These are phyloP conservation scores for Strobilomyces dryophilus DNA, from an alignment of 768 basidiomycete species.

Conservation along the genomic window DNA sequence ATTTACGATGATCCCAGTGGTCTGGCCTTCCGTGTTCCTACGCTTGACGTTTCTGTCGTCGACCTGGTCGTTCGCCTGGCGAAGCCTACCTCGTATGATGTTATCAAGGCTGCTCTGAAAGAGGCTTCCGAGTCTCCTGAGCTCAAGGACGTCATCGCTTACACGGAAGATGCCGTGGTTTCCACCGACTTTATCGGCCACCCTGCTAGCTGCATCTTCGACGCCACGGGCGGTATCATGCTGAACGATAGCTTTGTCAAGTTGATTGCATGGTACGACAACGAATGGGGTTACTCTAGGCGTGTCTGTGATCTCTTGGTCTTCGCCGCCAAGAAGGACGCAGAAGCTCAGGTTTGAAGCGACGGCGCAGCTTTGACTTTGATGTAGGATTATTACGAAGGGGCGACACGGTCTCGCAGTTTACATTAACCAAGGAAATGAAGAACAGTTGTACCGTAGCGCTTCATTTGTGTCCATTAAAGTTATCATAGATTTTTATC, in stretches of 20 bases:
- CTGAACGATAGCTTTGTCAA: slow-evolving; percentile 94
- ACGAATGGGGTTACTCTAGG: slow-evolving; percentile 92
- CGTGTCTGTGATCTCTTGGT: slow-evolving; percentile 89
- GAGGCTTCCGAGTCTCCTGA: slow-evolving; percentile 60
- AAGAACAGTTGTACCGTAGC: slow-evolving; percentile 13
- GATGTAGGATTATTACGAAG: slow-evolving; percentile 18
- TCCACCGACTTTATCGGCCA: slow-evolving; percentile 90
- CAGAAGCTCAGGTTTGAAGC: slow-evolving; percentile 20
- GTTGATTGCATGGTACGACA: slow-evolving; percentile 94
- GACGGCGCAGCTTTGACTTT: neutral
- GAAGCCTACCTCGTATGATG: slow-evolving; percentile 80
- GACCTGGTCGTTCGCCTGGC: slow-evolving; percentile 93
- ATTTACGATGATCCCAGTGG: slow-evolving; percentile 44
- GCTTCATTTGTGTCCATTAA: neutral
- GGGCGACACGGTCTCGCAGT: neutral
- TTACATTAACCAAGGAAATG: slow-evolving; percentile 2
- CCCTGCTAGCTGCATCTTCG: slow-evolving; percentile 83
- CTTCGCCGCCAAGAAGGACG: slow-evolving; percentile 75
- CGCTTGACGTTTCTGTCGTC: slow-evolving; percentile 94
- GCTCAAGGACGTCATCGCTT: slow-evolving; percentile 74
- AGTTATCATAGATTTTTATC: slow-evolving; percentile 8
- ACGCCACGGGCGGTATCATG: slow-evolving; percentile 88
- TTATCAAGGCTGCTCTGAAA: slow-evolving; percentile 86
- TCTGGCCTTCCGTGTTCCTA: slow-evolving; percentile 96
- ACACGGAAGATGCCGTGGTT: slow-evolving; percentile 92